Evolutionary conservation across 768 basidiomycete species (phyloP), one percentile per base, ranked within the genome.

Genomic region (Mycena vulgaris): DNA sequence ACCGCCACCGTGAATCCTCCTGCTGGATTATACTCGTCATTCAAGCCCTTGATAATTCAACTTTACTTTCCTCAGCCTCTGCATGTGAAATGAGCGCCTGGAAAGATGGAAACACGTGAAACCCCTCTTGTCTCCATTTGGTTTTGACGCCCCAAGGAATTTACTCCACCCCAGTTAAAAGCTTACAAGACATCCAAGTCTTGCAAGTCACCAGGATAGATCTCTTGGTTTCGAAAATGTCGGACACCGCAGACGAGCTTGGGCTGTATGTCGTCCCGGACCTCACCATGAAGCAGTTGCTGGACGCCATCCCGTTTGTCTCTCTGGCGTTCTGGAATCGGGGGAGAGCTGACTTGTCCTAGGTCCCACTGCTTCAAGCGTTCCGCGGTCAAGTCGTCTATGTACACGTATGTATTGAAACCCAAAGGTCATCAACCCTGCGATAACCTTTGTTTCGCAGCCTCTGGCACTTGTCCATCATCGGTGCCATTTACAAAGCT

Each of bases 361-460:
- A 95, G 93, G 21, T 73, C 92, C 9, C 95, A 95, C 82, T 98
- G 97, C 85, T 95, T 92, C 84, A 86, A 97, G 85, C 93, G 97
- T 67, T 97, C 95, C 0, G 93, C 95, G 7, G 69, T 96, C 76
- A 88, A 86, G 78, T 96, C 95, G 6, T 90, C 89, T 2, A 67
- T 87, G 61, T 97, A 98, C 80, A 84, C 96, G 94, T 94, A 80
- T 11, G 67, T 48, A 1, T 19, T 13, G 31, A 5, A 33, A 19
- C 21, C 3, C 21, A 8, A 11, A 1, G 19, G 11, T 7, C 28
- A 28, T 28, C 9, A 49, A 62, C 40, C 30, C 13, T 59, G n/a
- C 17, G 59, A 5, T 13, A 19, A 28, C 5, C 10, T 47, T 16
- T 33, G 27, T 35, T 23, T 55, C 23, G 59, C 58, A 57, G 63